phyloP scores from a whole-genome alignment of 2,329 filamentous ascomycete genomes.

The Diplodia scrobiculata region DNA sequence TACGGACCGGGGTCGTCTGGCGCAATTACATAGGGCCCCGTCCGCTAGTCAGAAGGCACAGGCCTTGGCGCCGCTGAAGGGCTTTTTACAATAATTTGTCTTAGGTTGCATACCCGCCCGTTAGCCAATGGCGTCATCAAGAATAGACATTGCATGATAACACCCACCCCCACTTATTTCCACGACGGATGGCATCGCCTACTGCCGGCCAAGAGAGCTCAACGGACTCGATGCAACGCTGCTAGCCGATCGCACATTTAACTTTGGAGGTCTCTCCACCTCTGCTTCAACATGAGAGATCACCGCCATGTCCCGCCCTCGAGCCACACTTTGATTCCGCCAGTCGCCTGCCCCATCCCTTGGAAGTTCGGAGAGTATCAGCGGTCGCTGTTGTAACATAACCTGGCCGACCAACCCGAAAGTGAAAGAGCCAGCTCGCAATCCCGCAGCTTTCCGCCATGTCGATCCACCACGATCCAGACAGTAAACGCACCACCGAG shows the following conservation, averaged over 20 bases:
- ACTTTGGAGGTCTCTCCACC: neutral
- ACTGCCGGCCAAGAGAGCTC: neutral
- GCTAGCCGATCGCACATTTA: slow-evolving; percentile 8
- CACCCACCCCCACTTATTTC: slow-evolving; percentile 4
- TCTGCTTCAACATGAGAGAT: neutral
- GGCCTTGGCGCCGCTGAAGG: neutral
- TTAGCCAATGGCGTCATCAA: slow-evolving; percentile 28
- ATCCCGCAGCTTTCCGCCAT: neutral
- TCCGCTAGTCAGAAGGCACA: neutral
- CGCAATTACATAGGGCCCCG: slow-evolving; percentile 7
- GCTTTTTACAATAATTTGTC: neutral
- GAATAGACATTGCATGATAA: slow-evolving; percentile 27
- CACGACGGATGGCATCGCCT: neutral
- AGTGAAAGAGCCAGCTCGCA: neutral
- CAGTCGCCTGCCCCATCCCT: neutral
- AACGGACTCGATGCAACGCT: neutral
- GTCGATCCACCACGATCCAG: neutral
- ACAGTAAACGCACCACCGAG: slow-evolving; percentile 6
- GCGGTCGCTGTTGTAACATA: neutral
- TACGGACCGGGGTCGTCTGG: neutral
- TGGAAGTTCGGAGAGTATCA: neutral
- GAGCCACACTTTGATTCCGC: neutral
- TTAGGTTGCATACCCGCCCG: slow-evolving; percentile 15
- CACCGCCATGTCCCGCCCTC: neutral
- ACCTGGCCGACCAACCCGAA: neutral